phyloP scores from a whole-genome alignment of 257 asterid species.

The Haberlea rhodopensis region DNA sequence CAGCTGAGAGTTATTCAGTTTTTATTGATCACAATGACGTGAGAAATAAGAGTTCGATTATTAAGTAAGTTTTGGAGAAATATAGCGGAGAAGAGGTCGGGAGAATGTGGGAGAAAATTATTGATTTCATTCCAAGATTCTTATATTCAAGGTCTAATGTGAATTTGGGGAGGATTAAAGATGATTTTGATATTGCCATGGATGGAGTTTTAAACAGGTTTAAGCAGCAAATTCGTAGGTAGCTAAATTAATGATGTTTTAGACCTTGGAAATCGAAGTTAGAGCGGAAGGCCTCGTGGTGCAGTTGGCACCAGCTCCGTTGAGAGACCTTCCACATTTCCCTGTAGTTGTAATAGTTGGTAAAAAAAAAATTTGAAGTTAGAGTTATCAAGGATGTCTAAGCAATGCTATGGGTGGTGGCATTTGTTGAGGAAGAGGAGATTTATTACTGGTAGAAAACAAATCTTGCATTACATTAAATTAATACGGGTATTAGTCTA shows the following conservation, averaged over 20 bases:
- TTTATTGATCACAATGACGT: conserved; percentile 41
- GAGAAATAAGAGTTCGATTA: conserved; percentile 34
- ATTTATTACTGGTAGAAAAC: too few species aligned
- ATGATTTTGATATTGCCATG: conserved; percentile 47
- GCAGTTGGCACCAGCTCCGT: conserved; percentile 6
- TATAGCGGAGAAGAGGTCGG: conserved; percentile 29
- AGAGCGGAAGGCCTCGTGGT: background rate
- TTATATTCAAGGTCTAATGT: conserved; percentile 37
- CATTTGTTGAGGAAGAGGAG: too few species aligned
- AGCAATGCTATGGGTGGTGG: too few species aligned
- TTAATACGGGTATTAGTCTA: too few species aligned
- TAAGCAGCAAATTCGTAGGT: conserved; percentile 27
- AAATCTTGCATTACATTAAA: too few species aligned
- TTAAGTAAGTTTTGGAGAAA: conserved; percentile 23
- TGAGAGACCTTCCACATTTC: too few species aligned
- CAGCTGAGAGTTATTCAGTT: conserved; percentile 34
- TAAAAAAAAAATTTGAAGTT: too few species aligned
- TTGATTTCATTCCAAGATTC: conserved; percentile 34
- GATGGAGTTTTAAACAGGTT: conserved; percentile 39
- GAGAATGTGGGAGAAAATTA: conserved; percentile 37
- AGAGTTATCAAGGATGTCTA: too few species aligned
- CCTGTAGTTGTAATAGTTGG: too few species aligned
- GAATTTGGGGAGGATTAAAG: conserved; percentile 25
- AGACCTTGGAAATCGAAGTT: too few species aligned
- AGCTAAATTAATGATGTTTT: background rate